phyloP scores from a whole-genome alignment of 106 monocot species.

The Cymbidium sinense region DNA sequence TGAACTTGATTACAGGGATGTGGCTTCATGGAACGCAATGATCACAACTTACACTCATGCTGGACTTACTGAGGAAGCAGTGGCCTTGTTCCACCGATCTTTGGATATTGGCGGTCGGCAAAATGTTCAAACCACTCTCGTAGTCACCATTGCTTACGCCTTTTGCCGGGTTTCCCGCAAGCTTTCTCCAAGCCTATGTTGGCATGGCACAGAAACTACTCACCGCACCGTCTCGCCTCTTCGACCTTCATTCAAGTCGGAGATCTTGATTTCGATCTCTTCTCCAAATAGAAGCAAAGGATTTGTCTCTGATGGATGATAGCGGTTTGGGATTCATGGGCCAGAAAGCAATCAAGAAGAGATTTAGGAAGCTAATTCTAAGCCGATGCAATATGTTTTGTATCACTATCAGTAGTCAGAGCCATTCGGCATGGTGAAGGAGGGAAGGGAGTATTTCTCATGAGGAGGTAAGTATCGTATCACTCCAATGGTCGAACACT shows the following conservation, averaged over 20 bases:
- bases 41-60: constrained; percentile 26
- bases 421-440: constrained; percentile 22
- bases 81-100: constrained; percentile 19
- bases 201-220: constrained; percentile 12
- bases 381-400: constrained; percentile 29
- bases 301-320: constrained; percentile 31
- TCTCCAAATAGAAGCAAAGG: constrained; percentile 19
- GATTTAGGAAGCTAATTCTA: constrained; percentile 1
- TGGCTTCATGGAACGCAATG: constrained; percentile 36
- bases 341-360: constrained; percentile 14
- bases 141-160: constrained; percentile 23
- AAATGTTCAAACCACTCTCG: constrained; percentile 14
- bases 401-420: constrained; percentile 24
- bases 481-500: constrained; percentile 23
- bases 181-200: constrained; percentile 15
- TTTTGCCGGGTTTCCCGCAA: constrained; percentile 21
- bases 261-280: constrained; percentile 15
- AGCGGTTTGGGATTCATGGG: constrained; percentile 31
- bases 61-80: constrained; percentile 10
- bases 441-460: constrained; percentile 20
- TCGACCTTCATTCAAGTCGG: constrained; percentile 29
- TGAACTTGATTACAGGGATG: constrained; percentile 8
- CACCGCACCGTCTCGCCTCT: constrained; percentile 26
- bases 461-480: constrained; percentile 16
- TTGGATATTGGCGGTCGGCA: background rate